Percentiles rank a stretch among this genome's conserved stretches.
Evolutionary conservation across 768 basidiomycete species (phyloP).

Genomic region (Lactifluus rugatus): DNA sequence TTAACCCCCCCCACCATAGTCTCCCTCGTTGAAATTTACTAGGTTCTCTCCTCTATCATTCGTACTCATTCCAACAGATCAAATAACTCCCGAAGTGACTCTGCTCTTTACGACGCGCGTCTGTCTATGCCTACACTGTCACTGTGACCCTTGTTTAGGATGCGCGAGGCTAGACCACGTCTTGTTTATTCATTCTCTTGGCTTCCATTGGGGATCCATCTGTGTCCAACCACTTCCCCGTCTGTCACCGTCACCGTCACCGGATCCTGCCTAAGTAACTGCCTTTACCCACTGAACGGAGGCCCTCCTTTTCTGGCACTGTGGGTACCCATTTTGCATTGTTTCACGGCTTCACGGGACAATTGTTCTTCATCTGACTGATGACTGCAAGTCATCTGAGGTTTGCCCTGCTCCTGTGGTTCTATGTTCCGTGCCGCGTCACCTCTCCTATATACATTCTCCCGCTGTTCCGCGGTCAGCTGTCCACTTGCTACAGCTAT

Average conservation of each 20-base stretch:
- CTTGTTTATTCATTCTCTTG: neutral
- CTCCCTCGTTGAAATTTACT: neutral
- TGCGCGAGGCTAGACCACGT: conserved; percentile 8
- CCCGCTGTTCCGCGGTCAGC: conserved; percentile 5
- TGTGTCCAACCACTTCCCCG: neutral
- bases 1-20: conserved; percentile 1
- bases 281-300: neutral
- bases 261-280: neutral
- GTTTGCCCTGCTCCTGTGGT: neutral
- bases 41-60: neutral
- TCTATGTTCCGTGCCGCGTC: conserved; percentile 5
- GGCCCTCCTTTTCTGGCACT: neutral
- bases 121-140: neutral
- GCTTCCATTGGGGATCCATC: conserved; percentile 13
- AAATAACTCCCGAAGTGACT: neutral
- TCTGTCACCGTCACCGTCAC: conserved; percentile 2
- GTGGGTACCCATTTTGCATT: neutral
- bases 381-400: neutral
- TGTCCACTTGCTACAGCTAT: neutral
- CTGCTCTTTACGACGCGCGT: neutral
- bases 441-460: neutral
- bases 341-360: neutral
- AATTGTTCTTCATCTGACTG: neutral
- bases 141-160: neutral
- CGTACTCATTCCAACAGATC: neutral